Base-by-base conservation (phyloP, 2,329 filamentous ascomycete species). In the Hypoxylon sp. region DNA sequence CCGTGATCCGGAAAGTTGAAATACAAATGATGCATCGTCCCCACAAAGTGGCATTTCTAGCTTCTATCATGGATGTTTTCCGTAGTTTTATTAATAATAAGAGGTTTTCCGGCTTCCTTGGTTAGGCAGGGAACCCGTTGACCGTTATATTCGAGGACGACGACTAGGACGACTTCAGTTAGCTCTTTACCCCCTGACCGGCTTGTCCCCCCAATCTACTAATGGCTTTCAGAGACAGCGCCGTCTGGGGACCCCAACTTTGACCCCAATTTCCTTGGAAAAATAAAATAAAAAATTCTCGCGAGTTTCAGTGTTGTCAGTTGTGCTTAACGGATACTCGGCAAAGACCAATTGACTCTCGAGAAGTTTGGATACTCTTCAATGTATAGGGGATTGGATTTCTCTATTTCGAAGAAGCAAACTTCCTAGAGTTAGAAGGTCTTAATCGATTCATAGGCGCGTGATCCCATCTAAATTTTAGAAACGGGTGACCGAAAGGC, bases 401-500 rank as follows among this genome's bases (percentile, higher is more conserved):
- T n/a, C n/a, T n/a, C n/a, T n/a, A n/a, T n/a, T n/a, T n/a, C n/a
- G n/a, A n/a, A 25, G 21, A 25, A 9, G 6, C 21, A 25, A 6
- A 36, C 7, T 17, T 20, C 5, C 11, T 21, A 29, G 30, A 32
- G n/a, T 9, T 20, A 12, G 11, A 27, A 9, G 25, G 25, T 16
- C 13, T 29, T 13, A 13, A 9, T 41, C 16, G 35, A 23, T 16
- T 26, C 7, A 16, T 20, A 23, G 15, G 13, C 23, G 12, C 41
- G 21, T 26, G 29, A 51, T 46, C 35, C 30, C 36, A 36, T 42
- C 17, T 5, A 31, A 21, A 44, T 47, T 26, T 20, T 38, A 27
- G 31, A 54, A 48, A 54, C 13, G 34, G 29, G 12, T 41, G 40
- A 49, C 51, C 51, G 51, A 55, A 9, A 13, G 34, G 41, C 19